phyloP scores from a whole-genome alignment of 78 protist genomes.

The Polysphondylium violaceum region DNA sequence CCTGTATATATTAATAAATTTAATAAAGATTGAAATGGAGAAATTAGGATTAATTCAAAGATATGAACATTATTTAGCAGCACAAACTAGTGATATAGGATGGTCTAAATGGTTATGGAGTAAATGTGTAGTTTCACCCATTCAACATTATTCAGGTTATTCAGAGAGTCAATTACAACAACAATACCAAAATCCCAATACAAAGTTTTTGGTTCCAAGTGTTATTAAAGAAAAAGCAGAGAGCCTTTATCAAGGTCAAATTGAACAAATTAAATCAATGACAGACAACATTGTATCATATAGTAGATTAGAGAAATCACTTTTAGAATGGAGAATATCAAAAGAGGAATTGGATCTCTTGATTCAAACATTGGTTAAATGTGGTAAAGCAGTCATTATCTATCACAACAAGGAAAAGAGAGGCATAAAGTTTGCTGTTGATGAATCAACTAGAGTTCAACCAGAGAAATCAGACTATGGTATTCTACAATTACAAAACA shows the following conservation, averaged over 20 bases:
- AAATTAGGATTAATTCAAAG: neutral
- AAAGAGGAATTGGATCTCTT: constrained; percentile 40
- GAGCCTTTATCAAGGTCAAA: constrained; percentile 18
- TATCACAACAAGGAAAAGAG: neutral
- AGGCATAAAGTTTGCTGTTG: constrained; percentile 58
- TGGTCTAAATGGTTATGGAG: constrained; percentile 53
- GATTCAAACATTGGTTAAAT: neutral
- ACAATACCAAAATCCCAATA: neutral
- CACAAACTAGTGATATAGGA: constrained; percentile 13
- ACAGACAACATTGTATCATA: constrained; percentile 31
- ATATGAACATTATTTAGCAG: constrained; percentile 8
- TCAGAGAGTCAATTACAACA: neutral
- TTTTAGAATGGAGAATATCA: constrained; percentile 26
- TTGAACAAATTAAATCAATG: constrained; percentile 10
- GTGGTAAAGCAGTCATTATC: constrained; percentile 17
- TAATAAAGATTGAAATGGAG: neutral
- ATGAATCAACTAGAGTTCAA: neutral
- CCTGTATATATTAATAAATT: neutral
- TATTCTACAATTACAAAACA: constrained; percentile 15
- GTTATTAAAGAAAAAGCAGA: constrained; percentile 22
- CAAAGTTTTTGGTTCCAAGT: neutral
- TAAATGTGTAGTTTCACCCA: constrained; percentile 15
- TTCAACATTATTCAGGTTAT: constrained; percentile 24
- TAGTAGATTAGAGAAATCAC: constrained; percentile 24
- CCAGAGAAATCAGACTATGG: constrained; percentile 37